Conservation (phyloP, 164 flowering plant species). For the Santalum album region DNA sequence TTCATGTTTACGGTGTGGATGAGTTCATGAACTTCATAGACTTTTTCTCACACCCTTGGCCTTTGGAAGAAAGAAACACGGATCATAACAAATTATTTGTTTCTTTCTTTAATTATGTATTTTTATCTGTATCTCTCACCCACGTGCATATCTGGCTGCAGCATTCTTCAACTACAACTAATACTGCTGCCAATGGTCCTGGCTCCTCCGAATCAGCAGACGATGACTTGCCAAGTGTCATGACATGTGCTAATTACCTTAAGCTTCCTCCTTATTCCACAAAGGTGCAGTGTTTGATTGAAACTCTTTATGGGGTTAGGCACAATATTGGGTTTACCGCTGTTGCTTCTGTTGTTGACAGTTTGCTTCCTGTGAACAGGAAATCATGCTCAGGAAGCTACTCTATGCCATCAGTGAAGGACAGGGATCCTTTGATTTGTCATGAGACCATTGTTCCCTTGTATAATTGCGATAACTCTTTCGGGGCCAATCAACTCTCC, state of each 20-base stretch:
- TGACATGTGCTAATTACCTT: constrained; percentile 99
- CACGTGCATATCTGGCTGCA: constrained; percentile 22
- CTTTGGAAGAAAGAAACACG: no score
- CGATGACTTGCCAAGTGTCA: constrained; percentile 96
- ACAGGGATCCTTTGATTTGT: constrained; percentile 96
- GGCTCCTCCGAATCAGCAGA: constrained; percentile 80
- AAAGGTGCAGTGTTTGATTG: constrained; percentile 43
- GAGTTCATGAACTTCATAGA: no score
- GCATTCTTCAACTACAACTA: constrained; percentile 65
- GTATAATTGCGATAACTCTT: constrained; percentile 9
- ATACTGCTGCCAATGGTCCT: constrained; percentile 47
- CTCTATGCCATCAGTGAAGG: constrained; percentile 93
- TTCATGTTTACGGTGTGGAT: no score
- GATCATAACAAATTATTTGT: no score
- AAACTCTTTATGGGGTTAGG: not conserved
- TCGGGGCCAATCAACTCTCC: constrained; percentile 5
- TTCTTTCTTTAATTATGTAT: no score
- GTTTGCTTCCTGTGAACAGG: constrained; percentile 36
- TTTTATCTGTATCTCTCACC: not conserved
- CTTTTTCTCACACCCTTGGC: no score
- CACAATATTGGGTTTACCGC: not conserved
- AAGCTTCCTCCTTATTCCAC: constrained; percentile 98
- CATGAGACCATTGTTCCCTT: constrained; percentile 32
- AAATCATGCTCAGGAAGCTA: constrained; percentile 88
- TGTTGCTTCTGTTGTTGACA: not conserved